Base-by-base conservation (phyloP, 768 basidiomycete species). In the Polyporus arcularius region DNA sequence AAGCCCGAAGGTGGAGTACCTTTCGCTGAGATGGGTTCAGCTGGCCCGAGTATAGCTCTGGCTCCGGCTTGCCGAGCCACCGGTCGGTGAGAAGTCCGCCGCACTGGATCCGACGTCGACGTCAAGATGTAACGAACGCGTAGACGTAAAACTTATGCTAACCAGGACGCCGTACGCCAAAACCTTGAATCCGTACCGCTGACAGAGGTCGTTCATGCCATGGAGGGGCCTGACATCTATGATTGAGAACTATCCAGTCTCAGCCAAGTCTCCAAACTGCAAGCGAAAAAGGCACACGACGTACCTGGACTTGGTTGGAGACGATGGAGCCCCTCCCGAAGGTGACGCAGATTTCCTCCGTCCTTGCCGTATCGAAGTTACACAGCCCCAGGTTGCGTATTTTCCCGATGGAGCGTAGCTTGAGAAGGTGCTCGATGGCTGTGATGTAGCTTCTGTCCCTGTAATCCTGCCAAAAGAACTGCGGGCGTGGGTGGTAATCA, bases 381-480 rank as follows among this genome's bases (percentile, higher is more conserved):
- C 87, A 88, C 52, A 92, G 76, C 4, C 90, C 90, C 28, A 92
- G 79, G 18, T 84, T 79, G 14, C 80, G 76, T 63, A 91, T 87
- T 60, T 81, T 66, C 5, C 85, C 85, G 53, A 84, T 79, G 5
- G 74, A 65, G 66, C 81, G 82, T 21, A 92, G 72, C 61, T 85
- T 79, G 11, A 79, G 74, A 8, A 92, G 78, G 62, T 82, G 72
- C 45, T 80, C 75, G 46, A 81, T 72, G 12, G 79, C 76, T 4
- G 71, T 72, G 35, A 84, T 62, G 68, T 83, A 83, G 38, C 74
- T 75, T 61, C 75, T 73, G 58, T 82, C 76, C 35, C 75, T 70
- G 65, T 84, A 83, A 67, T 92, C 83, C 65, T 90, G 84, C 90
- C 90, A 92, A 67, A 92, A 86, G 70, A 92, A 85, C 89, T 92